Evolutionary conservation across 176 grass and related monocot species (phyloP).

Genomic region (sorghum (Sorghum bicolor)): Sorghum_bicolor_NCBIv3 NC_012871.2:67339501-67340000

Average conservation of each 20-base stretch:
- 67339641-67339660: not conserved
- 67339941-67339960: slow-evolving; percentile 49
- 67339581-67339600: slow-evolving; percentile 74
- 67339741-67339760: not conserved
- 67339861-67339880: slow-evolving; percentile 43
- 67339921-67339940: slow-evolving; percentile 52
- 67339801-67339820: slow-evolving; percentile 63
- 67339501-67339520: not conserved
- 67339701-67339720: slow-evolving; percentile 41
- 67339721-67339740: slow-evolving; percentile 36
- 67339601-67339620: slow-evolving; percentile 34
- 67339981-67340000: slow-evolving; percentile 47
- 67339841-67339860: slow-evolving; percentile 38
- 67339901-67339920: slow-evolving; percentile 56
- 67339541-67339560: slow-evolving; percentile 61
- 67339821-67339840: slow-evolving; percentile 84
- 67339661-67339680: not conserved
- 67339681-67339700: slow-evolving; percentile 39
- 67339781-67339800: slow-evolving; percentile 32
- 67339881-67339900: slow-evolving; percentile 59
- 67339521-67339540: slow-evolving; percentile 32
- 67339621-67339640: not conserved
- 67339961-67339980: slow-evolving; percentile 54
- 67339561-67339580: slow-evolving; percentile 65
- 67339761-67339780: slow-evolving; percentile 51